These are phyloP conservation scores for Stemphylium vesicarium DNA, from an alignment of 2,329 filamentous ascomycete genomes.

Conservation along the genomic window DNA sequence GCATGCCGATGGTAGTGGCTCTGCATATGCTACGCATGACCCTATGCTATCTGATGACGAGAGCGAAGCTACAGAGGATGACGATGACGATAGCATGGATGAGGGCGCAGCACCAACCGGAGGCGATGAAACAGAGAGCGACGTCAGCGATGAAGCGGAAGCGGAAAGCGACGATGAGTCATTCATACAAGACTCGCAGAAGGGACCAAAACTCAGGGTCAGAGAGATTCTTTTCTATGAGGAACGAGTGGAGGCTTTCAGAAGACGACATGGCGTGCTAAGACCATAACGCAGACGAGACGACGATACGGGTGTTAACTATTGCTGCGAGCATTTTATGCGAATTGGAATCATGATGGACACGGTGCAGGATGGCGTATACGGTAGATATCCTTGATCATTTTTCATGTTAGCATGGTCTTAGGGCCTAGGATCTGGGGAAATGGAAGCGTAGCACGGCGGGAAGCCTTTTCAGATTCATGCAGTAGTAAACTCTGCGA, in stretches of 20 bases:
- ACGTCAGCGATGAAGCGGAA: constrained; percentile 46
- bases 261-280: constrained; percentile 65
- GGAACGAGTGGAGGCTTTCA: constrained; percentile 78
- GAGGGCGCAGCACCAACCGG: constrained; percentile 59
- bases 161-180: constrained; percentile 59
- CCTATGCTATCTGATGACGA: constrained; percentile 46
- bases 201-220: constrained; percentile 64
- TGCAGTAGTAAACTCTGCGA: constrained; percentile 11
- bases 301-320: constrained; percentile 7
- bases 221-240: constrained; percentile 85
- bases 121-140: constrained; percentile 43
- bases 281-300: constrained; percentile 25
- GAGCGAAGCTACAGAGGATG: constrained; percentile 51
- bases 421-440: neutral
- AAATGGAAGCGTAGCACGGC: neutral
- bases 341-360: constrained; percentile 8
- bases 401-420: constrained; percentile 9
- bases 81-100: constrained; percentile 58
- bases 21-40: constrained; percentile 37
- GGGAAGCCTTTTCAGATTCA: constrained; percentile 1
- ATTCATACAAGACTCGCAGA: constrained; percentile 56
- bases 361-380: constrained; percentile 20
- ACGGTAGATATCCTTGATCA: constrained; percentile 21
- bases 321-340: constrained; percentile 8
- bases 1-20: constrained; percentile 30